Evolutionary conservation across 1,284 basidiomycete genomes (phyloP).

Genomic region (Taiwanofungus camphoratus): DNA sequence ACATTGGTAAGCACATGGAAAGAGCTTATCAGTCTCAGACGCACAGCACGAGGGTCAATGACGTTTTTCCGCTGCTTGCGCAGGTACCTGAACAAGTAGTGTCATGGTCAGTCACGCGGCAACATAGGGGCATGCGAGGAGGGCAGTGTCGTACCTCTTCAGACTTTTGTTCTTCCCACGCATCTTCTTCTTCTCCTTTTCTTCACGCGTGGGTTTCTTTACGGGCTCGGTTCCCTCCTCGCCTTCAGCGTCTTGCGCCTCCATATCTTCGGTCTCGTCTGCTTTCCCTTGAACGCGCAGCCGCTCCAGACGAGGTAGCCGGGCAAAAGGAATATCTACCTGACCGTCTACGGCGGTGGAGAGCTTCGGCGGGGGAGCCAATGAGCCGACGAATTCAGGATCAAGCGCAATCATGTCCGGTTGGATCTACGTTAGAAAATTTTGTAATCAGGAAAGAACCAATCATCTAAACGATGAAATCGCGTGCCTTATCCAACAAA

Average conservation of each 20-base stretch:
- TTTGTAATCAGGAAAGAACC: background rate
- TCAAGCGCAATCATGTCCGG: slow-evolving; percentile 93
- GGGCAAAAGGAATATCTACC: slow-evolving; percentile 58
- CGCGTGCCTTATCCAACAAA: slow-evolving; percentile 81
- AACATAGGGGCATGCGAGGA: background rate
- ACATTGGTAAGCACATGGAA: slow-evolving; percentile 9
- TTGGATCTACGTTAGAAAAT: slow-evolving; percentile 54
- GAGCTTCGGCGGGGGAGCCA: slow-evolving; percentile 58
- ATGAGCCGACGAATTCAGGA: slow-evolving; percentile 74
- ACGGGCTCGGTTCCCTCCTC: slow-evolving; percentile 29
- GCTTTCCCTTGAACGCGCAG: slow-evolving; percentile 67
- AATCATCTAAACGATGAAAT: background rate
- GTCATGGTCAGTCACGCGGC: background rate
- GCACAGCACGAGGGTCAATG: slow-evolving; percentile 79
- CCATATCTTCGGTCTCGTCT: slow-evolving; percentile 54
- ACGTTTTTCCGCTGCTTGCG: slow-evolving; percentile 92
- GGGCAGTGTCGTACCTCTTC: slow-evolving; percentile 52
- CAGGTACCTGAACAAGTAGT: slow-evolving; percentile 44
- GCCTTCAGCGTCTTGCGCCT: slow-evolving; percentile 27
- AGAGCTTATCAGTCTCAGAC: slow-evolving; percentile 24
- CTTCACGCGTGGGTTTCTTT: slow-evolving; percentile 31
- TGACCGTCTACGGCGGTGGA: slow-evolving; percentile 50
- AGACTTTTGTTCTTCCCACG: slow-evolving; percentile 80
- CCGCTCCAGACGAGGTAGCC: slow-evolving; percentile 70
- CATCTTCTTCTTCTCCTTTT: slow-evolving; percentile 77